A percentile compares a stretch with the other conserved stretches of the same genome.
phyloP scores from a whole-genome alignment of 306 rosid species.

The Urtica urens region DNA sequence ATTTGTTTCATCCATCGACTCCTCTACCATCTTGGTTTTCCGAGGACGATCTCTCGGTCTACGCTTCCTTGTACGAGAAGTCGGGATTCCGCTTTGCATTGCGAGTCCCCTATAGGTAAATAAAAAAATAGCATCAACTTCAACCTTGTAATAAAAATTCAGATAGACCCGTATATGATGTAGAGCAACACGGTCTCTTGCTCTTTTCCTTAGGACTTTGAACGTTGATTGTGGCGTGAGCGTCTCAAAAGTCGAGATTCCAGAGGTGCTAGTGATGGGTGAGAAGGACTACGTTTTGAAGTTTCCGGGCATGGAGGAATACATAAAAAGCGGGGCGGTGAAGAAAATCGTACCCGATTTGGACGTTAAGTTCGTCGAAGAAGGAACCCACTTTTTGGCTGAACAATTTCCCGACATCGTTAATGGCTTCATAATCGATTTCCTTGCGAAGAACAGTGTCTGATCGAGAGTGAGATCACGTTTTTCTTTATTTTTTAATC shows the following conservation, averaged over 20 bases:
- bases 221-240: conserved; percentile 27
- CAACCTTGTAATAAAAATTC: no score
- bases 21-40: conserved; percentile 52
- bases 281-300: conserved; percentile 42
- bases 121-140: no score
- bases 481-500: no score
- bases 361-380: conserved; percentile 29
- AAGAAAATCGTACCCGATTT: conserved; percentile 39
- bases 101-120: conserved; percentile 46
- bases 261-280: conserved; percentile 38
- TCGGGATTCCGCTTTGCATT: conserved; percentile 44
- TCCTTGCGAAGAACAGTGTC: conserved; percentile 33
- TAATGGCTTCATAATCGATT: conserved; percentile 36
- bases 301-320: conserved; percentile 41
- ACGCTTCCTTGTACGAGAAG: conserved; percentile 44
- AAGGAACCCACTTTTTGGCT: conserved; percentile 47
- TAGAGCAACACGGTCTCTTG: no score
- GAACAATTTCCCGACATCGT: conserved; percentile 47
- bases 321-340: conserved; percentile 29
- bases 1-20: conserved; percentile 37
- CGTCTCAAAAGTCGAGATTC: conserved; percentile 35
- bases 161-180: neutral
- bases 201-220: conserved; percentile 40
- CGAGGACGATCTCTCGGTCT: conserved; percentile 38
- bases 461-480: no score